Evolutionary conservation across 75 land plant species (phyloP).

Genomic region (Pinus albicaulis): DNA sequence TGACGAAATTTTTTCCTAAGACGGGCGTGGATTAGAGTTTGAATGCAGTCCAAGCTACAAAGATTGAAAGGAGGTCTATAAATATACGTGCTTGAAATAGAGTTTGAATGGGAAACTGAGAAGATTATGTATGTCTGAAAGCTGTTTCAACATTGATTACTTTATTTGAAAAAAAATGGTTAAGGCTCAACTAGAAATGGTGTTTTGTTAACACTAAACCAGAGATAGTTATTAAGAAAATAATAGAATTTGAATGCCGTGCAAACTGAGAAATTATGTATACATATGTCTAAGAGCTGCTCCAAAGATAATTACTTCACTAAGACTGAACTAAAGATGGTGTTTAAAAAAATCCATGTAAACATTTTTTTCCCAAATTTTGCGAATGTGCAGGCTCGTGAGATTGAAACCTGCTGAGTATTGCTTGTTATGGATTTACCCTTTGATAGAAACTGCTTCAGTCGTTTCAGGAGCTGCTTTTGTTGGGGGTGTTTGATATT

Average conservation of each 20-base stretch:
- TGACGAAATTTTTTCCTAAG: too few species aligned
- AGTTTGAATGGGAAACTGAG: background rate
- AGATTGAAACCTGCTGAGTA: background rate
- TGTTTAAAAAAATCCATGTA: background rate
- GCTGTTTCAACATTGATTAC: too few species aligned
- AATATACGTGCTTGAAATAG: too few species aligned
- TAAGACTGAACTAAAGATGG: background rate
- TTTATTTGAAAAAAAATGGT: too few species aligned
- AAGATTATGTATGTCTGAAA: background rate
- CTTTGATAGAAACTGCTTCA: background rate
- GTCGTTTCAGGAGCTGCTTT: background rate
- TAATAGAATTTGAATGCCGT: too few species aligned
- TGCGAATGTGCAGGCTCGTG: background rate
- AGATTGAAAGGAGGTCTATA: too few species aligned
- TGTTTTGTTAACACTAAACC: too few species aligned
- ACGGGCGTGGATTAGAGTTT: too few species aligned
- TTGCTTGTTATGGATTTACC: background rate
- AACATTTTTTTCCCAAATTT: background rate
- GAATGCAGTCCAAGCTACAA: too few species aligned
- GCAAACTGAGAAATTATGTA: too few species aligned
- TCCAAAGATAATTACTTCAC: background rate
- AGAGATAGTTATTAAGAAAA: too few species aligned
- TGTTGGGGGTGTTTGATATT: conserved; percentile 1
- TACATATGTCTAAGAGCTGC: background rate
- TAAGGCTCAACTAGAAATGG: background rate